Evolutionary conservation across 2,329 filamentous ascomycete genomes (phyloP), one percentile per base, ranked within the genome.

Genomic region (Rutstroemia sp.): DNA sequence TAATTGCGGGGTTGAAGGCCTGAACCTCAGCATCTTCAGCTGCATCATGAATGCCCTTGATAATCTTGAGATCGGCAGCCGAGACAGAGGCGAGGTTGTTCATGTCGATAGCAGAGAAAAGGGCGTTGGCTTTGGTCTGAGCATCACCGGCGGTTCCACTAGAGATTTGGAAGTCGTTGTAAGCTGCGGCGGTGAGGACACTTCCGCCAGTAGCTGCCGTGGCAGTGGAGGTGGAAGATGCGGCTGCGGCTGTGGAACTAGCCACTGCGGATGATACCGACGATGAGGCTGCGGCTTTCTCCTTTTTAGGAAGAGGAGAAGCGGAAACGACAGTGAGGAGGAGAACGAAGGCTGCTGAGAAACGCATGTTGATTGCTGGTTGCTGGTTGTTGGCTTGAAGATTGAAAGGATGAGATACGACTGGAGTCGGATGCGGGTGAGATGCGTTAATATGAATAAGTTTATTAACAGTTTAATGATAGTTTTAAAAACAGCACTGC

Each of bases 1-100:
- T 75, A 55, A 82, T 77, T 12, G 79, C 79, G 1, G 75, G 66
- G 63, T 82, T 81, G 69, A 82, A 83, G 2, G 74, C 79, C 1
- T 75, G 68, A 0, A 65, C 71, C 65, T 82, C 80, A 2, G 78
- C 79, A 49, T 76, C 71, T 63, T 82, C 80, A 57, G 77, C 77
- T 25, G 77, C 78, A 51, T 72, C 66, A 61, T 81, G 79, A 59
- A 79, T 77, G 3, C 71, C 73, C 61, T 76, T 72, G 50, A 82
- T 70, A 62, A 78, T 73, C 30, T 73, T 70, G 21, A 80, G 65
- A 59, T 83, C 79, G 6, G 69, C 70, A 17, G 72, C 56, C 27
- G 74, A 73, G 25, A 80, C 77, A 10, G 67, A 68, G 6, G 67
- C 70, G 0, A 73, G 71, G 54, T 76, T 72, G 48, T 70, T 71